A percentile compares a stretch with the other conserved stretches of the same genome.
These are phyloP conservation scores for Tylopilus felleus DNA, from an alignment of 768 basidiomycete species.

Conservation along the genomic window DNA sequence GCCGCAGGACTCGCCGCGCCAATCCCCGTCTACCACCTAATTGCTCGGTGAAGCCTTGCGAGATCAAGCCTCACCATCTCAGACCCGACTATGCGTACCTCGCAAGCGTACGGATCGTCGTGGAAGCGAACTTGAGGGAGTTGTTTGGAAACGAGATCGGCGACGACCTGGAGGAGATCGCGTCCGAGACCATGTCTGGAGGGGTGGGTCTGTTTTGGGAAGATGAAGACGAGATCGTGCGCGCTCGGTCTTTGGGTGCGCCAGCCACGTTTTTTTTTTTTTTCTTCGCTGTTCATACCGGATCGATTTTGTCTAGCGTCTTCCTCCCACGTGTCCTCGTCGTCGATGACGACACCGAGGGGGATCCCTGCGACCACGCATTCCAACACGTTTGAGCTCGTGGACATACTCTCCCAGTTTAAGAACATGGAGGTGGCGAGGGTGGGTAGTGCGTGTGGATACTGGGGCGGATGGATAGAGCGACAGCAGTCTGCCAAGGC, in stretches of 20 bases:
- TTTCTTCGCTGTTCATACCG: background rate
- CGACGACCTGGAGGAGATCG: background rate
- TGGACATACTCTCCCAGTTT: conserved; percentile 29
- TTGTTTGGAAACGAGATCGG: conserved; percentile 17
- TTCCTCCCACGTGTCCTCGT: background rate
- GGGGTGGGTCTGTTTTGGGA: conserved; percentile 27
- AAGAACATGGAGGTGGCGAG: conserved; percentile 35
- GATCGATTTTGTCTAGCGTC: background rate
- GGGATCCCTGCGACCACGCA: background rate
- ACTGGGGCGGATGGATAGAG: conserved; percentile 34
- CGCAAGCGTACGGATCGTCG: conserved; percentile 45
- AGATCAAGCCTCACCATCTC: conserved; percentile 29
- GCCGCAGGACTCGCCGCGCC: conserved; percentile 18
- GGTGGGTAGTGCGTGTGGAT: conserved; percentile 41
- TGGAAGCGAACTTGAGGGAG: conserved; percentile 51
- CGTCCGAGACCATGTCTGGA: background rate
- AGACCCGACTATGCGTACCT: conserved; percentile 53
- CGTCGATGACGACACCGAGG: background rate
- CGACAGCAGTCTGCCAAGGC: conserved; percentile 1
- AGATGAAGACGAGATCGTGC: conserved; percentile 20
- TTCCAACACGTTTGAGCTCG: conserved; percentile 4
- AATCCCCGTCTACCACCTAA: conserved; percentile 13
- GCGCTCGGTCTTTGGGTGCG: conserved; percentile 2
- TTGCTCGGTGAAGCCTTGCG: conserved; percentile 16
- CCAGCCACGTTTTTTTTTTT: background rate